Evolutionary conservation across 2,329 filamentous ascomycete species (phyloP).

Genomic region (Hypoxylon sp.): DNA sequence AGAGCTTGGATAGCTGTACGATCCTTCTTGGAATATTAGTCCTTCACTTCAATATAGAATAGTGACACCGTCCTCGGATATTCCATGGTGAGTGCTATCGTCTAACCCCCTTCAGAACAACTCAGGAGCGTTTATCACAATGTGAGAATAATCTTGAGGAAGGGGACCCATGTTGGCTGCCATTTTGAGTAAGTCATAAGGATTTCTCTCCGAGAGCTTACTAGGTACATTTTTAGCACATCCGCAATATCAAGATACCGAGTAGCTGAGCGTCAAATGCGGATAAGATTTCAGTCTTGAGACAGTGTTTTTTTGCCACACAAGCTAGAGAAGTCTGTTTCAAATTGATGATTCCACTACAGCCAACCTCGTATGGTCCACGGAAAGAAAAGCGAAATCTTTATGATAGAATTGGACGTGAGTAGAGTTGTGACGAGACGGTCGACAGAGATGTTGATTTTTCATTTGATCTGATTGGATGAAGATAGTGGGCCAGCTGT

Average conservation of each 20-base stretch:
- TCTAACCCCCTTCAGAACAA: too few relatives aligned
- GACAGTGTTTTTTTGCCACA: too few relatives aligned
- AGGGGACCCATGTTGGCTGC: background rate
- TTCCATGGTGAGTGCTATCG: background rate
- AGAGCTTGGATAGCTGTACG: slow-evolving; percentile 2
- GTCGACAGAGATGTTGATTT: background rate
- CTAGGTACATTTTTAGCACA: too few relatives aligned
- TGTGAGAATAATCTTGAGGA: background rate
- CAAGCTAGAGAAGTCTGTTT: too few relatives aligned
- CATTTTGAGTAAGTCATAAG: too few relatives aligned
- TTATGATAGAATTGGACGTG: background rate
- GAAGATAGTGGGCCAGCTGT: background rate
- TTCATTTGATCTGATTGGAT: background rate
- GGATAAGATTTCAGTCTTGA: too few relatives aligned
- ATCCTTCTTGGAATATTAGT: background rate
- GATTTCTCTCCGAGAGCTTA: too few relatives aligned
- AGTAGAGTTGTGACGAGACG: background rate
- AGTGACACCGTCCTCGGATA: background rate
- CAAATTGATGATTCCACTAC: too few relatives aligned
- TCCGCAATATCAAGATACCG: too few relatives aligned
- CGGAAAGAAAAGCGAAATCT: background rate
- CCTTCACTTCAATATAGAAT: background rate
- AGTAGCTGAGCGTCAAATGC: too few relatives aligned
- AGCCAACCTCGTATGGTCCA: too few relatives aligned
- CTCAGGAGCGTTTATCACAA: too few relatives aligned